Percentiles rank a stretch among this genome's conserved stretches.
These are phyloP conservation scores for Protoeuglena noctilucae DNA, from an alignment of 139 green algal genomes.

Conservation along the genomic window DNA sequence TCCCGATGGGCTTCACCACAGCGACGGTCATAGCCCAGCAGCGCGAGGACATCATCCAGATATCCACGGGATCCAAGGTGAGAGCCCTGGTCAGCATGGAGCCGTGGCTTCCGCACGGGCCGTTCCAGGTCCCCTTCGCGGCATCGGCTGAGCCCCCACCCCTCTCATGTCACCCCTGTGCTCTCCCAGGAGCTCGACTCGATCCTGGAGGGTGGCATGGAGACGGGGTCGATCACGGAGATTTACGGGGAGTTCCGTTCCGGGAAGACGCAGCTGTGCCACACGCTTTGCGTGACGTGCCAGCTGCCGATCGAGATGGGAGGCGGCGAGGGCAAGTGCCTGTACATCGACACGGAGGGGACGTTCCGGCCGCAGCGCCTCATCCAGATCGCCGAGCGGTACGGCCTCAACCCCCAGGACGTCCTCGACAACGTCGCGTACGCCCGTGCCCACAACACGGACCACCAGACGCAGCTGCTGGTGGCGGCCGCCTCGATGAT, in stretches of 20 bases:
- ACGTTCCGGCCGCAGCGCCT: slow-evolving; percentile 81
- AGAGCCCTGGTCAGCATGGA: no score
- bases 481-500: slow-evolving; percentile 79
- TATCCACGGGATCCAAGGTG: slow-evolving; percentile 81
- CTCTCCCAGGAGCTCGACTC: slow-evolving; percentile 77
- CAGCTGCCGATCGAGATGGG: slow-evolving; percentile 81
- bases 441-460: slow-evolving; percentile 92
- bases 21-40: slow-evolving; percentile 62
- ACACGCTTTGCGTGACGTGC: slow-evolving; percentile 93
- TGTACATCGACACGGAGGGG: slow-evolving; percentile 98
- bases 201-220: slow-evolving; percentile 83
- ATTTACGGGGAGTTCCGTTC: slow-evolving; percentile 90
- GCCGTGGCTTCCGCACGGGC: no score
- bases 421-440: slow-evolving; percentile 98
- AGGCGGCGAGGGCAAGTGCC: slow-evolving; percentile 87
- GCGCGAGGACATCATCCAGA: slow-evolving; percentile 58
- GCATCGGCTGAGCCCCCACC: no score
- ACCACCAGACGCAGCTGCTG: slow-evolving; percentile 87
- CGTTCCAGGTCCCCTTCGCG: no score
- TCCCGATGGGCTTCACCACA: slow-evolving; percentile 89
- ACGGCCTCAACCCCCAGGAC: slow-evolving; percentile 62
- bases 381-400: slow-evolving; percentile 79
- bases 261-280: slow-evolving; percentile 96
- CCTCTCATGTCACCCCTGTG: no score
- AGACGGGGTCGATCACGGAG: slow-evolving; percentile 95